phyloP scores from a whole-genome alignment of 2,329 filamentous ascomycete species.

The Trichoderma oligosporum region DNA sequence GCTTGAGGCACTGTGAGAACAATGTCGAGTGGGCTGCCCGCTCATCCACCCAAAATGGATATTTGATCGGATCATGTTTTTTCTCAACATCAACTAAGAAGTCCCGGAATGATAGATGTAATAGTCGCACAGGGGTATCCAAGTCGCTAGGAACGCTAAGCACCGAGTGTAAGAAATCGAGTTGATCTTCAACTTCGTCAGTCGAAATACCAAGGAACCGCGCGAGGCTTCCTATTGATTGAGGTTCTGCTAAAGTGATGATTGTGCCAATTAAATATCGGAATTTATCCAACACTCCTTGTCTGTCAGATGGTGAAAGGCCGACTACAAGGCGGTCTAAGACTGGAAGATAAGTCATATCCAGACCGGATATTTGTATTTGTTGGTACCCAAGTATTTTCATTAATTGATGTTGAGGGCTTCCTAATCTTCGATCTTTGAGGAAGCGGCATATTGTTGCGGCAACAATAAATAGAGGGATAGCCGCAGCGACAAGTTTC shows the following conservation, averaged over 20 bases:
- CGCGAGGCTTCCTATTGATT: slow-evolving; percentile 29
- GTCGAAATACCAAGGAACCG: slow-evolving; percentile 26
- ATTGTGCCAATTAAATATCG: slow-evolving; percentile 31
- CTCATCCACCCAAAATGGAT: slow-evolving; percentile 22
- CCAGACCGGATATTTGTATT: slow-evolving; percentile 17
- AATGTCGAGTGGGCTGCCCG: neutral
- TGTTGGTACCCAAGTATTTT: slow-evolving; percentile 25
- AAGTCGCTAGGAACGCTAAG: slow-evolving; percentile 30
- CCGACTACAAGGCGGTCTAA: slow-evolving; percentile 17
- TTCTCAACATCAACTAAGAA: slow-evolving; percentile 28
- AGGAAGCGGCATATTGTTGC: slow-evolving; percentile 34
- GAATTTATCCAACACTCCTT: slow-evolving; percentile 27
- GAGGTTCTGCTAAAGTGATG: slow-evolving; percentile 30
- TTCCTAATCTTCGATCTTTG: slow-evolving; percentile 19
- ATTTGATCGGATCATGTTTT: slow-evolving; percentile 15
- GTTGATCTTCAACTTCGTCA: slow-evolving; percentile 22
- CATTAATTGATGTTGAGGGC: slow-evolving; percentile 25
- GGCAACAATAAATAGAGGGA: slow-evolving; percentile 37
- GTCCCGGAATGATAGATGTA: slow-evolving; percentile 40
- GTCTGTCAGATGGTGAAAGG: neutral
- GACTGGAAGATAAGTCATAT: slow-evolving; percentile 23
- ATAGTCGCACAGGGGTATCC: slow-evolving; percentile 28
- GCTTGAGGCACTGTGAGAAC: slow-evolving; percentile 26
- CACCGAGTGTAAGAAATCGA: slow-evolving; percentile 35
- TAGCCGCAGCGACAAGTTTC: slow-evolving; percentile 28